Evolutionary conservation across 1,139 yeast genomes (phyloP).

Genomic region (Kodamaea sp.): DNA sequence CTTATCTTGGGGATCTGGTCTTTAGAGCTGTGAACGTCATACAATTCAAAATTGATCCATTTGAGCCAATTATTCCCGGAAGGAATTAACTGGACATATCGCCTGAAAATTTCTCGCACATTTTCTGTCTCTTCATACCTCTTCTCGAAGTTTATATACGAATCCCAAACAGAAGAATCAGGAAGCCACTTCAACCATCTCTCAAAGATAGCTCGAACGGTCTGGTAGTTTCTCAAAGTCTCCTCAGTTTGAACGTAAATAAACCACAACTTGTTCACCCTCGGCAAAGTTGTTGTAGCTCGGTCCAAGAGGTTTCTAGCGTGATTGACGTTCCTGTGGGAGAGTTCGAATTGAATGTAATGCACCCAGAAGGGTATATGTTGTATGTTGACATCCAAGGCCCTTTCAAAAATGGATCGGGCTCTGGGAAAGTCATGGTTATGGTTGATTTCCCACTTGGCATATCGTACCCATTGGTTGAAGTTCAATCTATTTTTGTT

Average conservation of each 20-base stretch:
- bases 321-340: constrained; percentile 74
- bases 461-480: constrained; percentile 93
- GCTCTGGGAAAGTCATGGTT: constrained; percentile 71
- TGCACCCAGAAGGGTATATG: constrained; percentile 84
- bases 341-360: constrained; percentile 77
- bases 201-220: constrained; percentile 68
- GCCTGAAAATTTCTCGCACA: constrained; percentile 57
- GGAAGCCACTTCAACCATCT: constrained; percentile 84
- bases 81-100: constrained; percentile 59
- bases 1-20: constrained; percentile 45
- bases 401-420: constrained; percentile 85
- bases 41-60: constrained; percentile 40
- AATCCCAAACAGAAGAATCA: constrained; percentile 66
- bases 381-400: constrained; percentile 72
- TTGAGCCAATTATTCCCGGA: constrained; percentile 60
- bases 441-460: constrained; percentile 81
- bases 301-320: constrained; percentile 85
- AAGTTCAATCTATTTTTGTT: constrained; percentile 78
- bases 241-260: constrained; percentile 83
- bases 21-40: neutral
- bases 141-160: constrained; percentile 71
- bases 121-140: constrained; percentile 62
- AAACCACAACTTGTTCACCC: constrained; percentile 86
- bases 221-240: constrained; percentile 61
- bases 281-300: constrained; percentile 72